Evolutionary conservation across 2,329 filamentous ascomycete species (phyloP), one percentile per base, ranked within the genome.

Genomic region (Apiospora marii): DNA sequence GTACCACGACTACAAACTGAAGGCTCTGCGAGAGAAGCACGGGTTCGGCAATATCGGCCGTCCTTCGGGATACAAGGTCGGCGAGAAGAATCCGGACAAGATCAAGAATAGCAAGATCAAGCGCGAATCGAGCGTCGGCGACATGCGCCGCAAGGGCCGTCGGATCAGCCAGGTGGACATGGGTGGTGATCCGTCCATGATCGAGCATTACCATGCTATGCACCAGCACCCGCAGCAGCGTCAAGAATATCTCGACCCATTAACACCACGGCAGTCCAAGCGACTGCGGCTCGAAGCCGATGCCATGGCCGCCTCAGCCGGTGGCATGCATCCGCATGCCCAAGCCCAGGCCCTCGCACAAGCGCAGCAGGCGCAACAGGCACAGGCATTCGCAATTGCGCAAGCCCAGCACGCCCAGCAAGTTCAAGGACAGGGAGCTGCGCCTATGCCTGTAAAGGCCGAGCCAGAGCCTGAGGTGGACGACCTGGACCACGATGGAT

Each of bases 31-130:
- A 10, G 79, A 82, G 34, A 87, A 88, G 79, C 86, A 87, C 72
- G 89, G 89, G 0, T 89, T 86, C 73, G 87, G 88, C 68, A 90
- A 87, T 74, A 90, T 90, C 8, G 89, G 89, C 10, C 83, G 89
- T 0, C 89, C 89, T 0, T 88, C 87, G 3, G 80, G 80, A 37
- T 53, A 81, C 73, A 81, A 81, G 71, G 74, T 82, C 6, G 84
- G 84, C 4, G 83, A 85, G 74, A 86, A 83, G 73, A 81, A 82
- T 27, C 76, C 77, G 8, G 76, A 77, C 46, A 78, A 79, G 75
- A 72, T 74, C 22, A 82, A 81, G 73, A 82, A 81, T 72, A 71
- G 73, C 6, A 81, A 79, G 72, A 70, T 75, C 2, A 80, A 79
- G 74, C 78, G 77, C 64, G 78, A 80, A 67, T 53, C 74, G 1